Conservation (phyloP, 2,329 filamentous ascomycete species). For the Rutstroemia sydowiana region DNA sequence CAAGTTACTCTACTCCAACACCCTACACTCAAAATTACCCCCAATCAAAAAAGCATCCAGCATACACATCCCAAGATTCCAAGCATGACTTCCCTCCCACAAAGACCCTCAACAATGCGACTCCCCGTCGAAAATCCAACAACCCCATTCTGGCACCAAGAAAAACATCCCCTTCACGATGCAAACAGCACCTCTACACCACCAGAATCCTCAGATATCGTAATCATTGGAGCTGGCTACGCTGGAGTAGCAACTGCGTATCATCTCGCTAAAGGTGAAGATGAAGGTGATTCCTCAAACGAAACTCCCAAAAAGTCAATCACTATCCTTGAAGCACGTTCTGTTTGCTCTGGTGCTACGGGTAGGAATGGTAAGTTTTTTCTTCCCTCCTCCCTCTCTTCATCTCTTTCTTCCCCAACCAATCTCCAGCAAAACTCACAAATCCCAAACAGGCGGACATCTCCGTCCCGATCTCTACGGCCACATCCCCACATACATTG, state of each 20-base stretch:
- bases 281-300: conserved; percentile 1
- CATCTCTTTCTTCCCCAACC: not conserved
- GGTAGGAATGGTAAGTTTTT: conserved; percentile 48
- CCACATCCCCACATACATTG: conserved; percentile 6
- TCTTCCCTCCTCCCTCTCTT: not conserved
- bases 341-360: conserved; percentile 72
- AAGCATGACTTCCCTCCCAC: not conserved
- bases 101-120: not conserved
- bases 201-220: conserved; percentile 13
- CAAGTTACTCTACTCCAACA: no score
- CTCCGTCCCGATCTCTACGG: conserved; percentile 8
- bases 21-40: no score
- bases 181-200: conserved; percentile 4
- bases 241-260: conserved; percentile 16
- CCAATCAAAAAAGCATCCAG: no score
- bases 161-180: conserved; percentile 10
- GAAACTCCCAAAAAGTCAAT: conserved; percentile 39
- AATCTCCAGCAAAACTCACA: not conserved
- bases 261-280: conserved; percentile 33
- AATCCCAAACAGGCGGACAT: not conserved
- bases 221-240: conserved; percentile 18
- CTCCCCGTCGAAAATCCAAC: not conserved
- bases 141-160: conserved; percentile 11
- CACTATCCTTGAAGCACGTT: conserved; percentile 68
- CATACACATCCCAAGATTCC: not conserved